Percentiles rank a stretch among this genome's conserved stretches.
phyloP scores from a whole-genome alignment of 192 early-diverging fungal species.

The Fimicolochytrium jonesii region DNA sequence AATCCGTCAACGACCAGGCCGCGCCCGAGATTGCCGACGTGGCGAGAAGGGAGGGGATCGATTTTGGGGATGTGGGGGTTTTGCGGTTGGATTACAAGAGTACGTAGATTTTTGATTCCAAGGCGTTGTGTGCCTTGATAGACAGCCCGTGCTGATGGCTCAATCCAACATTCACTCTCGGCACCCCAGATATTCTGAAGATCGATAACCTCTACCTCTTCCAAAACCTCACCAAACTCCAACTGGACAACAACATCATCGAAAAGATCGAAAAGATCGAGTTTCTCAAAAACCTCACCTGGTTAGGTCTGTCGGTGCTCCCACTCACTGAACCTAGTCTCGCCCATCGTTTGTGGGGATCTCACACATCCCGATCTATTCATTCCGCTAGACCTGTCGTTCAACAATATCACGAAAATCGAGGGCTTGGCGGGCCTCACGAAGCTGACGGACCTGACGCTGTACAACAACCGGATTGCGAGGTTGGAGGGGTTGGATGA shows the following conservation, averaged over 20 bases:
- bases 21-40: slow-evolving; percentile 56
- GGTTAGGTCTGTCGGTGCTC: slow-evolving; percentile 60
- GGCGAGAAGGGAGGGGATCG: slow-evolving; percentile 55
- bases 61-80: slow-evolving; percentile 40
- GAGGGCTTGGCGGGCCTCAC: slow-evolving; percentile 53
- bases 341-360: not conserved
- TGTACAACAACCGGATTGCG: slow-evolving; percentile 61
- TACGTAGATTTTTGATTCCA: too few species aligned
- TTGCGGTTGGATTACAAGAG: slow-evolving; percentile 64
- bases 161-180: not conserved
- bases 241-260: slow-evolving; percentile 67
- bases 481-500: slow-evolving; percentile 57
- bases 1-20: slow-evolving; percentile 56
- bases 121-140: not conserved
- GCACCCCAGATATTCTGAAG: slow-evolving; percentile 65
- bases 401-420: slow-evolving; percentile 62
- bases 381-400: slow-evolving; percentile 55
- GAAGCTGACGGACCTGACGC: slow-evolving; percentile 57
- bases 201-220: slow-evolving; percentile 64
- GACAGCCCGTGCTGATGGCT: not conserved
- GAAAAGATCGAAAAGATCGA: slow-evolving; percentile 60
- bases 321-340: too few species aligned
- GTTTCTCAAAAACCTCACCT: slow-evolving; percentile 54
- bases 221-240: slow-evolving; percentile 57
- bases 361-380: not conserved